Base-by-base conservation (phyloP, 441 rosid genomes). In the Flueggea neowawraea region DNA sequence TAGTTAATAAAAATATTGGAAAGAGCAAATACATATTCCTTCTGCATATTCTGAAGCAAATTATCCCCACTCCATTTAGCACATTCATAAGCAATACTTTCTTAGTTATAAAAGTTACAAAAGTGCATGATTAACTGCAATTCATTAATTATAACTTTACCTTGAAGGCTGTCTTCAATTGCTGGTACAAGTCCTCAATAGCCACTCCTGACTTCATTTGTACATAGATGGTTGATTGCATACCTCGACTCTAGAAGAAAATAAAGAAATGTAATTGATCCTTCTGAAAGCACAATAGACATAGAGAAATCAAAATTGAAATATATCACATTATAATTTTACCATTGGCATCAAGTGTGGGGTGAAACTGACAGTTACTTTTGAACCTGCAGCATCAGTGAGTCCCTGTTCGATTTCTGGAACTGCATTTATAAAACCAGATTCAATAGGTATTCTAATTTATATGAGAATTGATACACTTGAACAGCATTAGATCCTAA, bases 311-410 rank as follows among this genome's bases (percentile, higher is more conserved):
- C 12, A 33, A 54, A 54, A 14, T 54, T 52, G 14, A 47, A 13
- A 53, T 33, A 52, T 54, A 52, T 11, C 13, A 33, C 12, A 16
- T 50, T 9, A 31, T 39, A 60, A 10, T 55, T 14, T 58, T 80
- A 91, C 97, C 99, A 91, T 91, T 67, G 97, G 97, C 95, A 91
- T 95, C 66, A 95, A 80, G 80, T 95, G 99, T 7, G 99, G 99
- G 48, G 99, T 95, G 70, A 95, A 89, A 83, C 99, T 91, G 75
- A 91, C 90, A 4, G 84, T 91, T 65, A 95, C 68, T 84, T 90
- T 80, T 57, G 93, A 84, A 57, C 41, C 53, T 11, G 88, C 86
- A 63, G 72, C 96, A 73, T 88, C 91, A 47, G 97, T 82, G 47
- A 91, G 74, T 33, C 99, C 99, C 64, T 95, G 99, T 75, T 95